phyloP scores from a whole-genome alignment of 2,329 filamentous ascomycete genomes.

The Biscogniauxia mediterranea region DNA sequence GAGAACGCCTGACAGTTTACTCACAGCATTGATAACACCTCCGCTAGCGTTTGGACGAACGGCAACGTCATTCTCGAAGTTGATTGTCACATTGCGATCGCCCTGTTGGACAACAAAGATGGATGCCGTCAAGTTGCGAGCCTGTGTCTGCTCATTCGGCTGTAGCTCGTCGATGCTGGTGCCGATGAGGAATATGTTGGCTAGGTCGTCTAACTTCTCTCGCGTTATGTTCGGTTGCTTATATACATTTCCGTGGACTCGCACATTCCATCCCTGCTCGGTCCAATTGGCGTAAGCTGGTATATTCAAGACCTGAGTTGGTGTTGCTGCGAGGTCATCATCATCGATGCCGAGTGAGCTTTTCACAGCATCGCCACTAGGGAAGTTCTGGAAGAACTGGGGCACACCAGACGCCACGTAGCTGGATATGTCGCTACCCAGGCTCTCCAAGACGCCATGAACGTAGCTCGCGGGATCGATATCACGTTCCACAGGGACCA shows the following conservation, averaged over 20 bases:
- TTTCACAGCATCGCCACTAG: conserved; percentile 58
- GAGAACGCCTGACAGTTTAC: not conserved
- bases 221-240: conserved; percentile 69
- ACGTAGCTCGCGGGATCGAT: conserved; percentile 50
- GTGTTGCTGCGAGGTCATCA: conserved; percentile 57
- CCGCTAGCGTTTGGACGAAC: conserved; percentile 54
- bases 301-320: conserved; percentile 69
- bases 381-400: conserved; percentile 66
- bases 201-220: conserved; percentile 64
- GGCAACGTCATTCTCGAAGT: conserved; percentile 47
- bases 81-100: conserved; percentile 61
- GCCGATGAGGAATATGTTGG: conserved; percentile 68
- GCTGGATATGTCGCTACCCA: conserved; percentile 56
- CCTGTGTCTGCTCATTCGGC: conserved; percentile 59
- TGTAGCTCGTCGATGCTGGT: conserved; percentile 60
- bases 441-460: conserved; percentile 45
- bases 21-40: conserved; percentile 45
- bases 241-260: conserved; percentile 79
- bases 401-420: conserved; percentile 64
- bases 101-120: conserved; percentile 76
- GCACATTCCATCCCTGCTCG: conserved; percentile 70
- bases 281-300: conserved; percentile 77
- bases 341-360: conserved; percentile 60
- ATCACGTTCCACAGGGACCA: conserved; percentile 35
- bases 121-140: conserved; percentile 68